Base-by-base conservation (phyloP, 129 eudicot genomes). In the Centaurea solstitialis region DNA sequence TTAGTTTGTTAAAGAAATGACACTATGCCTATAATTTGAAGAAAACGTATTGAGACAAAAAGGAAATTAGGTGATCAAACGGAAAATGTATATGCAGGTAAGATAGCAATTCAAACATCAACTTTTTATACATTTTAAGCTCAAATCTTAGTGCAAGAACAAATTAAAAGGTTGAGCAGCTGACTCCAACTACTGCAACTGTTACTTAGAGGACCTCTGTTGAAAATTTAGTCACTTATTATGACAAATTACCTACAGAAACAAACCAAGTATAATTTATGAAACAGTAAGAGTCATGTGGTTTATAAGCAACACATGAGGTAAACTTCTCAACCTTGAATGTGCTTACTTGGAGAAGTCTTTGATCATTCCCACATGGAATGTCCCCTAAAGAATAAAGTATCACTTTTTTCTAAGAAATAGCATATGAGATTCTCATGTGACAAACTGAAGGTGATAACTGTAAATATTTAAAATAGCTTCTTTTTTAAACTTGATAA, bases 161-260 rank as follows among this genome's bases (percentile, higher is more conserved):
- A 61, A 20, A 17, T 59, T n/a, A 59, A 22, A n/a, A 30, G 53
- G 70, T 75, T 57, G 18, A 59, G 70, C 35, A 75, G 45, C 35
- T 76, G 70, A 57, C 20, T 59, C 70, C 47, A 76, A 33, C 79
- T 57, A 76, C 57, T 61, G 12, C 71, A 18, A 30, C 28, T 57
- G 22, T 57, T 57, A 22, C 22, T 57, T 57, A 75, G 5, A 38
- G 69, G 35, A 2, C 69, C 33, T 59, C 21, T n/a, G 30, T 33
- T 73, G 76, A 22, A 20, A 20, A 9, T 21, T 43, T 28, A 75
- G 70, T 57, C 65, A n/a, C 64, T 57, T 57, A 17, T 8, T 57
- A 57, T n/a, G 65, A 57, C 65, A 50, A 50, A 50, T 50, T 41
- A 50, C 20, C 4, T 15, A 50, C 15, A 15, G 21, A 50, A 50